Conservation (phyloP, 2,329 filamentous ascomycete species). For the Monilinia polystroma region DNA sequence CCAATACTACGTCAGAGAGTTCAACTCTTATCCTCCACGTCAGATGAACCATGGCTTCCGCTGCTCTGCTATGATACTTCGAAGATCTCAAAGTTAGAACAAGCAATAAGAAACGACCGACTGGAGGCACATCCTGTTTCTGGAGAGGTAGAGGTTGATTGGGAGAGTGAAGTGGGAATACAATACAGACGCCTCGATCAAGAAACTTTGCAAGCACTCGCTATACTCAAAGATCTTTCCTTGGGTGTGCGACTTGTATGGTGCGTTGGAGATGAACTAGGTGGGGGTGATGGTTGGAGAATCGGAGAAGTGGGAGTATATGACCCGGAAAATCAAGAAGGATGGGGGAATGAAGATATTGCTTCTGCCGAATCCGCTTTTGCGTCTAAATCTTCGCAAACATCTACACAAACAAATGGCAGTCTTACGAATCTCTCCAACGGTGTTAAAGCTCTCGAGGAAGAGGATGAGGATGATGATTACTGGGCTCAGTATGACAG, state of each 20-base stretch:
- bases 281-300: constrained; percentile 64
- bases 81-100: constrained; percentile 54
- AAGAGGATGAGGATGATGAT: constrained; percentile 66
- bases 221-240: constrained; percentile 60
- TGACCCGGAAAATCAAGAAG: constrained; percentile 53
- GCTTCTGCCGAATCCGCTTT: constrained; percentile 61
- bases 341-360: constrained; percentile 53
- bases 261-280: constrained; percentile 58
- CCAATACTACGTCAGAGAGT: constrained; percentile 66
- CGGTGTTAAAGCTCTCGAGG: not conserved
- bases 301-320: constrained; percentile 66
- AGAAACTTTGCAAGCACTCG: constrained; percentile 70
- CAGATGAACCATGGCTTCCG: constrained; percentile 68
- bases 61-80: constrained; percentile 66
- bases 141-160: constrained; percentile 72
- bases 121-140: constrained; percentile 80
- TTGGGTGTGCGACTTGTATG: constrained; percentile 67
- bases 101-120: constrained; percentile 59
- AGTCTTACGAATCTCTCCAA: not conserved
- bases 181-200: constrained; percentile 68
- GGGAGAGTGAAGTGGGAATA: constrained; percentile 62
- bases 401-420: constrained; percentile 7
- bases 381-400: constrained; percentile 33
- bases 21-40: constrained; percentile 60
- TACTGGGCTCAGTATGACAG: constrained; percentile 80